phyloP scores from a whole-genome alignment of 2,329 filamentous ascomycete genomes.

The Cladophialophora chaetospira region DNA sequence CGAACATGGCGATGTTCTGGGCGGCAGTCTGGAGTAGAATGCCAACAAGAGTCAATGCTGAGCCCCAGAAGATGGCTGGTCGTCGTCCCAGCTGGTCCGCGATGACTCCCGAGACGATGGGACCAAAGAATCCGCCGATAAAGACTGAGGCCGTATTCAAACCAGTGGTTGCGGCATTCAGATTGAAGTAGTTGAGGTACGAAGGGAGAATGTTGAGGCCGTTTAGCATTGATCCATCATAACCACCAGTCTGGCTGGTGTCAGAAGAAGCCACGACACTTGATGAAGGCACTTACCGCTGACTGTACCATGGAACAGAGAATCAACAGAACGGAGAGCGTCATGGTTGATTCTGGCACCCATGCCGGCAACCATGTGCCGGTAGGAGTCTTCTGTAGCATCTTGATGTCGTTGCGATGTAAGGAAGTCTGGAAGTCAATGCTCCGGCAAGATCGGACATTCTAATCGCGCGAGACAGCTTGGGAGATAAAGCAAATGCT shows the following conservation, averaged over 20 bases:
- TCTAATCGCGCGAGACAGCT: not conserved
- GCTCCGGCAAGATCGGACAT: not conserved
- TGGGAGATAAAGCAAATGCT: not conserved
- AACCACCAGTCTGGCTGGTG: not conserved
- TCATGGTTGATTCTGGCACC: constrained; percentile 48
- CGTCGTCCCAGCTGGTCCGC: constrained; percentile 9
- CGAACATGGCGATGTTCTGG: constrained; percentile 46
- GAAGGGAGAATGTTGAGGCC: constrained; percentile 27
- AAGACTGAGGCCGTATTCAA: constrained; percentile 25
- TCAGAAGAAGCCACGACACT: not conserved
- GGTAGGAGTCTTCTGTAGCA: constrained; percentile 42
- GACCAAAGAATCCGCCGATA: constrained; percentile 43
- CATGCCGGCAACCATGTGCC: constrained; percentile 53
- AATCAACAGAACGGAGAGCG: constrained; percentile 45
- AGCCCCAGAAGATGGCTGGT: constrained; percentile 26
- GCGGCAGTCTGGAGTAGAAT: constrained; percentile 62
- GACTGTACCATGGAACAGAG: constrained; percentile 52
- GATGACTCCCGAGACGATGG: constrained; percentile 39
- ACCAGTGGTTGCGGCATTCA: constrained; percentile 17
- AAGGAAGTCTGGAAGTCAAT: not conserved
- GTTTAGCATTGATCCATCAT: constrained; percentile 16
- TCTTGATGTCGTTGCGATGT: constrained; percentile 28
- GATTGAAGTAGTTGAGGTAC: constrained; percentile 28
- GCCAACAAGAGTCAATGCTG: constrained; percentile 59
- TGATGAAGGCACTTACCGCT: constrained; percentile 35